Percentiles rank a stretch among this genome's conserved stretches.
phyloP scores from a whole-genome alignment of 768 basidiomycete genomes.

The Steccherinum ochraceum region DNA sequence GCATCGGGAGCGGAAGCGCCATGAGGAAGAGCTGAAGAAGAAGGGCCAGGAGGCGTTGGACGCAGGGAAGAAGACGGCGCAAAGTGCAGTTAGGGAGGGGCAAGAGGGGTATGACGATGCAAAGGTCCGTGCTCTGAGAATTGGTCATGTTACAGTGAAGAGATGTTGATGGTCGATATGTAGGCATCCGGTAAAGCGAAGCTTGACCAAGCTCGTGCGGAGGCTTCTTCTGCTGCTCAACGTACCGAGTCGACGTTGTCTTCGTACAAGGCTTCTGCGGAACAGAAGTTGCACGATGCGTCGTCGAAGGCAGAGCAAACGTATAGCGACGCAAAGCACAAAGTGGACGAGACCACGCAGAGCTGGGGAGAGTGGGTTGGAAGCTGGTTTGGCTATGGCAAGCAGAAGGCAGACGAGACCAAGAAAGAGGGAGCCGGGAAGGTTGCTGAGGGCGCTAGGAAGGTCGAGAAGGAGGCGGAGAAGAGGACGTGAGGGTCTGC shows the following conservation, averaged over 20 bases:
- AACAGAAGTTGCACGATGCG: constrained; percentile 23
- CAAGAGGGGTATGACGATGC: constrained; percentile 26
- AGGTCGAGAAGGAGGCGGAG: constrained; percentile 24
- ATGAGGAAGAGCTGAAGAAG: constrained; percentile 27
- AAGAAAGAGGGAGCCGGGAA: constrained; percentile 22
- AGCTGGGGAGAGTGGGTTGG: constrained; percentile 26
- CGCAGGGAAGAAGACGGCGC: constrained; percentile 24
- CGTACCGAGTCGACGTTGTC: constrained; percentile 22
- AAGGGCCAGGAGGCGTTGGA: constrained; percentile 25
- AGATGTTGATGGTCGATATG: background rate
- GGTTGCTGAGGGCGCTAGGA: constrained; percentile 22
- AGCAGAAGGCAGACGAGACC: constrained; percentile 25
- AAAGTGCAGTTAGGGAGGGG: constrained; percentile 23
- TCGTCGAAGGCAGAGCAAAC: constrained; percentile 24
- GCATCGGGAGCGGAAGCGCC: constrained; percentile 17
- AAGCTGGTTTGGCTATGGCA: constrained; percentile 35
- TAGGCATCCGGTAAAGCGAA: constrained; percentile 21
- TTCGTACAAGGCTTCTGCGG: constrained; percentile 21
- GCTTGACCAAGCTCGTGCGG: constrained; percentile 19
- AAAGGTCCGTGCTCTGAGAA: constrained; percentile 26
- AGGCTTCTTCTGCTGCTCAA: constrained; percentile 21
- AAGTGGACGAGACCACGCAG: constrained; percentile 23
- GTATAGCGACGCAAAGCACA: constrained; percentile 23
- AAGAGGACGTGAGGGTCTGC: constrained; percentile 23
- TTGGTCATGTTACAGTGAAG: too few species aligned